Conservation (phyloP, 2,329 filamentous ascomycete species). For the Apiospora hydei region DNA sequence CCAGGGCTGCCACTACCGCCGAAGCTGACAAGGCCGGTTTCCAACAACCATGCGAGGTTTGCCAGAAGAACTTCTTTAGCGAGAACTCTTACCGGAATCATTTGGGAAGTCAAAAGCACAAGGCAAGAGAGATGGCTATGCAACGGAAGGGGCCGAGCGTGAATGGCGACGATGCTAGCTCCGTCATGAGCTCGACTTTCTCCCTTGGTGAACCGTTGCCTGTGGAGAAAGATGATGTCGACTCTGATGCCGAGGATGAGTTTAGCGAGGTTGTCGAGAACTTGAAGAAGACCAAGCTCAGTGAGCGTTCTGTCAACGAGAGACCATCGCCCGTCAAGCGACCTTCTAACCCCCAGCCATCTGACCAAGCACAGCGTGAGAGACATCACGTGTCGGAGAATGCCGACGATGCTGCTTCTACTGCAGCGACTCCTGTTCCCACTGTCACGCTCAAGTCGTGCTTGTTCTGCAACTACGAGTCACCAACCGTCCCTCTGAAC, state of each 20-base stretch:
- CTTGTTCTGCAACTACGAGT: slow-evolving; percentile 91
- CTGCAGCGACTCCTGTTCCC: slow-evolving; percentile 48
- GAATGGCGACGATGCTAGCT: slow-evolving; percentile 74
- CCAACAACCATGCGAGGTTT: slow-evolving; percentile 81
- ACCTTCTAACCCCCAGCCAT: slow-evolving; percentile 58
- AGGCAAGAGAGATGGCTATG: slow-evolving; percentile 66
- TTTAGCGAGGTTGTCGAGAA: slow-evolving; percentile 80
- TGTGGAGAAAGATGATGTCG: slow-evolving; percentile 56
- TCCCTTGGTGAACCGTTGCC: slow-evolving; percentile 82
- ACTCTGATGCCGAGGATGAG: slow-evolving; percentile 75
- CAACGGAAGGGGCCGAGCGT: slow-evolving; percentile 47
- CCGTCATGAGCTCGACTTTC: slow-evolving; percentile 89
- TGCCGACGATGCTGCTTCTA: slow-evolving; percentile 50
- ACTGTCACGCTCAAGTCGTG: slow-evolving; percentile 64
- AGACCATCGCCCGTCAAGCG: slow-evolving; percentile 60
- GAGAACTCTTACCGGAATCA: slow-evolving; percentile 97
- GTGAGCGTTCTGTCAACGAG: slow-evolving; percentile 40
- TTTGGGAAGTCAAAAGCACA: slow-evolving; percentile 89
- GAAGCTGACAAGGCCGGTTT: slow-evolving; percentile 89
- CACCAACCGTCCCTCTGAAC: slow-evolving; percentile 77
- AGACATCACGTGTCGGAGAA: slow-evolving; percentile 51
- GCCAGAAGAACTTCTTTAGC: slow-evolving; percentile 93
- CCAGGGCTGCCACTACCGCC: slow-evolving; percentile 82
- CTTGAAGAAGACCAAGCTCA: slow-evolving; percentile 69
- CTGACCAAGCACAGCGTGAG: slow-evolving; percentile 49